phyloP scores from a whole-genome alignment of 2,329 filamentous ascomycete species.

The Aspergillus pseudonomiae region DNA sequence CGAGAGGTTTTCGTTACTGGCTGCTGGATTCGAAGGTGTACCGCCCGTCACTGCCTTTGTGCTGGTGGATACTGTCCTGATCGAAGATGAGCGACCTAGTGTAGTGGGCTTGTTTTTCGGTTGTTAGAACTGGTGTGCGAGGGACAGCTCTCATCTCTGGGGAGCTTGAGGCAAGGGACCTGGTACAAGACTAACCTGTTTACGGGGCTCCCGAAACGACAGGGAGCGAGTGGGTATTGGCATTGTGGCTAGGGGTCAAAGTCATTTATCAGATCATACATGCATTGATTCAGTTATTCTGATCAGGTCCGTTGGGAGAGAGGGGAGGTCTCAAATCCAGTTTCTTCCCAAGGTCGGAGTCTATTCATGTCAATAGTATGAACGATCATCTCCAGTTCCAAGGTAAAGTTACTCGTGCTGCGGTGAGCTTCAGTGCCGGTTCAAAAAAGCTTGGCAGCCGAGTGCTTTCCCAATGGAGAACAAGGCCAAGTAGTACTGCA shows the following conservation, averaged over 20 bases:
- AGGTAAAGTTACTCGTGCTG: background rate
- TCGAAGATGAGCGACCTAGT: constrained; percentile 27
- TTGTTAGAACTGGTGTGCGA: background rate
- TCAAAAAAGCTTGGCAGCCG: background rate
- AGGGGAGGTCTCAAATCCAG: background rate
- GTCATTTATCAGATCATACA: background rate
- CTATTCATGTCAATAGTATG: background rate
- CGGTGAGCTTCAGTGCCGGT: background rate
- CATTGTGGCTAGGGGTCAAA: constrained; percentile 29
- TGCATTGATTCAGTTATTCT: background rate
- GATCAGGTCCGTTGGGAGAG: background rate
- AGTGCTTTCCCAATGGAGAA: background rate
- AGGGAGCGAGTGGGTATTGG: constrained; percentile 43
- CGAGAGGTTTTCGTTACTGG: constrained; percentile 23
- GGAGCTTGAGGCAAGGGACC: constrained; percentile 7
- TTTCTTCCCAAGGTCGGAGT: background rate
- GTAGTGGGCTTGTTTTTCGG: constrained; percentile 23
- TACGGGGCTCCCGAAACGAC: constrained; percentile 39
- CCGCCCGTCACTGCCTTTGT: constrained; percentile 12
- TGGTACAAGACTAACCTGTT: constrained; percentile 31
- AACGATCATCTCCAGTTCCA: background rate
- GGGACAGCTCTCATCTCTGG: background rate
- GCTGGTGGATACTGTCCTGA: constrained; percentile 16
- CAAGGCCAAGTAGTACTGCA: no score
- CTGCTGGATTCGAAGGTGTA: constrained; percentile 12